Base-by-base conservation (phyloP, 2,329 filamentous ascomycete species). In the Paracoccidioides brasiliensis region DNA sequence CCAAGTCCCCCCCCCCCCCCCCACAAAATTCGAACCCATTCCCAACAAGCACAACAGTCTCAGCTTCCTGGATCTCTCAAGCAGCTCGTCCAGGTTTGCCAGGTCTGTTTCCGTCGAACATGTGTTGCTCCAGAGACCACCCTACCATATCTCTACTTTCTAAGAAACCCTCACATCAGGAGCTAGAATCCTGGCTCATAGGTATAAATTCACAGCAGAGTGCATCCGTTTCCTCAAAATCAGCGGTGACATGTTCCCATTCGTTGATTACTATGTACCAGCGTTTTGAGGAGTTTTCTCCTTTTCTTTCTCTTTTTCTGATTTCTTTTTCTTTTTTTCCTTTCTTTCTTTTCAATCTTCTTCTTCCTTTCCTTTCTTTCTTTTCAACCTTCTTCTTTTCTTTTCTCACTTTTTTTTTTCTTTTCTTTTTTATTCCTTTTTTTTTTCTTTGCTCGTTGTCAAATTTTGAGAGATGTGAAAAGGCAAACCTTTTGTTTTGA, bases 121-220 rank as follows among this genome's bases (percentile, higher is more conserved):
- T 30, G 32, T 10, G 15, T 33, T 28, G 38, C 46, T 40, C 30
- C 43, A 10, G 42, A 55, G 12, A 9, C 53, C 12, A 50, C 53
- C 41, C 37, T 38, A 14, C 52, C 52, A 14, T 42, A 42, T 35
- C 32, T 44, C 14, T 30, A 54, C 6, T 41, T 42, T 30, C 42
- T 32, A 3, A 37, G 52, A 44, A 15, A 54, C 3, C 15, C 52
- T n/a, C 15, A 32, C n/a, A 46, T 38, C 40, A 52, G 46, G 38
- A 55, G 54, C 54, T 55, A 38, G 54, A 55, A 44, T 55, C 38
- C 45, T 55, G 53, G 37, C 15, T n/a, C 46, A 12, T 55, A 44
- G 41, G 12, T 15, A 10, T 14, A 9, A 33, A 37, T 37, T 22
- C 33, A 15, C 33, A 49, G 37, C n/a, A 55, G 30, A 49, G 28